Evolutionary conservation across 805 yeast genomes (phyloP).

Genomic region (Monosporozyma unispora): DNA sequence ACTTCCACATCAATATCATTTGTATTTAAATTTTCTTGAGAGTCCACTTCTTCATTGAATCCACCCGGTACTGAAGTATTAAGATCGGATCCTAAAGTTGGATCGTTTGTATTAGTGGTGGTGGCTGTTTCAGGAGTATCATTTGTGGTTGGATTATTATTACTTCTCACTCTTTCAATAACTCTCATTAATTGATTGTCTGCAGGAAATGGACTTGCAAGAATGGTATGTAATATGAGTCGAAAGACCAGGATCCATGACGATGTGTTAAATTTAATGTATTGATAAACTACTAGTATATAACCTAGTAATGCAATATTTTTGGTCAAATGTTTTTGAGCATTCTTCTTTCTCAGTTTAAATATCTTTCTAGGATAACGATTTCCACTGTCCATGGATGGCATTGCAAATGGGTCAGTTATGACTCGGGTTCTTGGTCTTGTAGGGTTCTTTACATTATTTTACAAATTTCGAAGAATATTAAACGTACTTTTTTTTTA

Average conservation of each 20-base stretch:
- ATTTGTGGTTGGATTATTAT: not conserved
- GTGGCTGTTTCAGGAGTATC: slow-evolving; percentile 8
- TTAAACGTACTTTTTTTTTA: too few relatives aligned
- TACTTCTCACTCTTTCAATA: slow-evolving; percentile 4
- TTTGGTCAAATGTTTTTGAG: slow-evolving; percentile 15
- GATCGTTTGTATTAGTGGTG: slow-evolving; percentile 3
- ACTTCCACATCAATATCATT: slow-evolving; percentile 4
- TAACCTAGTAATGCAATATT: slow-evolving; percentile 19
- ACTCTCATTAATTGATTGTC: slow-evolving; percentile 19
- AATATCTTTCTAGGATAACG: slow-evolving; percentile 7
- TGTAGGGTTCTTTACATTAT: too few relatives aligned
- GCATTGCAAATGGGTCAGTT: too few relatives aligned
- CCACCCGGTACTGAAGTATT: slow-evolving; percentile 17
- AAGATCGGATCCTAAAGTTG: slow-evolving; percentile 11
- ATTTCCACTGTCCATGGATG: not conserved
- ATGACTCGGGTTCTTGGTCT: too few relatives aligned
- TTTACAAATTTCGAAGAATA: too few relatives aligned
- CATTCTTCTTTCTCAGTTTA: slow-evolving; percentile 20
- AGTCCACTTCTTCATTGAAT: slow-evolving; percentile 8
- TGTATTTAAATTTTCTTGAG: slow-evolving; percentile 5
- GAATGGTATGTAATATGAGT: slow-evolving; percentile 10
- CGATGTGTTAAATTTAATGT: slow-evolving; percentile 23
- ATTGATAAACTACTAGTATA: slow-evolving; percentile 17
- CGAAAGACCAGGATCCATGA: slow-evolving; percentile 8
- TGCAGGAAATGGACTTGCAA: slow-evolving; percentile 36